A percentile compares a stretch with the other conserved stretches of the same genome.
Evolutionary conservation across 2,329 filamentous ascomycete species (phyloP).

Genomic region (Pestalotiopsis fici): DNA sequence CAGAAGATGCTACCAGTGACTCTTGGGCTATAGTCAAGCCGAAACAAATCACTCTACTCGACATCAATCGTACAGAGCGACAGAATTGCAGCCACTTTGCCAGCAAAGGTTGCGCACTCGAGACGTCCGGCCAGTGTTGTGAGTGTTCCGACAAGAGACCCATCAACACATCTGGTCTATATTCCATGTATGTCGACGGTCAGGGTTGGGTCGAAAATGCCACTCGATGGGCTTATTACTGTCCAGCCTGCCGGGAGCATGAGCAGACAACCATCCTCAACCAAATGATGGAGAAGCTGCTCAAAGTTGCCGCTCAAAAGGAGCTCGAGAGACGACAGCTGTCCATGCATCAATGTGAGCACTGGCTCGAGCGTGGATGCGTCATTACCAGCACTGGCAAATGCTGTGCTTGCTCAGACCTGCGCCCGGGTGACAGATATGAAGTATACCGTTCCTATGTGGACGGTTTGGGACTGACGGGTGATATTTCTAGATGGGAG

Average conservation of each 20-base stretch:
- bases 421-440: constrained; percentile 10
- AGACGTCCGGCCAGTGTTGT: constrained; percentile 10
- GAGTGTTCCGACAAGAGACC: constrained; percentile 16
- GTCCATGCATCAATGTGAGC: constrained; percentile 1
- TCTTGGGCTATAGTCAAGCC: neutral
- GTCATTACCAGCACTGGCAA: neutral
- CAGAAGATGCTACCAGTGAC: neutral
- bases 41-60: neutral
- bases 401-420: constrained; percentile 18
- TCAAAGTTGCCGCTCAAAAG: neutral
- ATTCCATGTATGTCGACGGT: constrained; percentile 17
- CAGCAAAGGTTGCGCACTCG: neutral
- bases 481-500: constrained; percentile 15
- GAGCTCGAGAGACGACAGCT: neutral
- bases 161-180: constrained; percentile 11
- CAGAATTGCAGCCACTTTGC: neutral
- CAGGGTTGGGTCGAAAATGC: constrained; percentile 15
- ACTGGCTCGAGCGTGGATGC: constrained; percentile 2
- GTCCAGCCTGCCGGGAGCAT: constrained; percentile 12
- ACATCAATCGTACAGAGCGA: neutral
- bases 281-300: neutral
- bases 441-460: constrained; percentile 14
- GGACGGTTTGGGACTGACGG: constrained; percentile 15
- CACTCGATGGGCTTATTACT: constrained; percentile 18
- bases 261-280: neutral